Percentiles rank a stretch among this genome's conserved stretches.
Conservation (phyloP, 2,329 filamentous ascomycete genomes). For the Cladophialophora exuberans region DNA sequence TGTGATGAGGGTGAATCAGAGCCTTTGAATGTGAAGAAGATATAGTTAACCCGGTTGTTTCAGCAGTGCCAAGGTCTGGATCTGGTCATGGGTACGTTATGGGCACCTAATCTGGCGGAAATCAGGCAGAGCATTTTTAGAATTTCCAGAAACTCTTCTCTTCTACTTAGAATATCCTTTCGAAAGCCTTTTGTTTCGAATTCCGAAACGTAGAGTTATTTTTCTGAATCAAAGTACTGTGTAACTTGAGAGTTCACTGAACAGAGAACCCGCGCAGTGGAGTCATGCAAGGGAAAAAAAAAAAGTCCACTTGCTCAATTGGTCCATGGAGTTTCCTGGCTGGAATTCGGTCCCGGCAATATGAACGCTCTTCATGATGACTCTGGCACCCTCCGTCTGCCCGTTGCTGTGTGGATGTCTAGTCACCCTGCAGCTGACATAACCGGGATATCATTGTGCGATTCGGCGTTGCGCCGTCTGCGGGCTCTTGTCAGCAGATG, state of each 20-base stretch:
- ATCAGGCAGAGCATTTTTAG: too few species aligned
- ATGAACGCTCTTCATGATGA: background rate
- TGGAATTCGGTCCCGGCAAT: background rate
- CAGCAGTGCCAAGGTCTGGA: background rate
- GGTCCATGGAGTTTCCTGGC: background rate
- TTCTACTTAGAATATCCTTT: too few species aligned
- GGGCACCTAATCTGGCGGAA: too few species aligned
- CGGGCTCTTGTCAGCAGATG: constrained; percentile 4
- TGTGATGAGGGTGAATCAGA: background rate
- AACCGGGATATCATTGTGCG: background rate
- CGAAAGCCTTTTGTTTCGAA: too few species aligned
- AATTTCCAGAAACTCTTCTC: too few species aligned
- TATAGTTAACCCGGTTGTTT: background rate
- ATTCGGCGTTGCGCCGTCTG: background rate
- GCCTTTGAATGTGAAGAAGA: background rate
- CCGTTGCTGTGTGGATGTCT: too few species aligned
- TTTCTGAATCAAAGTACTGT: too few species aligned
- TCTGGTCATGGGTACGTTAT: background rate
- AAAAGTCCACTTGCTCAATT: background rate
- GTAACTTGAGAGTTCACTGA: too few species aligned
- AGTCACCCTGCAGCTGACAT: constrained; percentile 11
- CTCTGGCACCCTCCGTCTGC: background rate
- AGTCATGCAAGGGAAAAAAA: too few species aligned
- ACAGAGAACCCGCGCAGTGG: too few species aligned
- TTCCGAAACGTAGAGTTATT: too few species aligned